These are phyloP conservation scores for Fusarium keratoplasticum DNA, from an alignment of 2,329 filamentous ascomycete genomes.

Conservation along the genomic window DNA sequence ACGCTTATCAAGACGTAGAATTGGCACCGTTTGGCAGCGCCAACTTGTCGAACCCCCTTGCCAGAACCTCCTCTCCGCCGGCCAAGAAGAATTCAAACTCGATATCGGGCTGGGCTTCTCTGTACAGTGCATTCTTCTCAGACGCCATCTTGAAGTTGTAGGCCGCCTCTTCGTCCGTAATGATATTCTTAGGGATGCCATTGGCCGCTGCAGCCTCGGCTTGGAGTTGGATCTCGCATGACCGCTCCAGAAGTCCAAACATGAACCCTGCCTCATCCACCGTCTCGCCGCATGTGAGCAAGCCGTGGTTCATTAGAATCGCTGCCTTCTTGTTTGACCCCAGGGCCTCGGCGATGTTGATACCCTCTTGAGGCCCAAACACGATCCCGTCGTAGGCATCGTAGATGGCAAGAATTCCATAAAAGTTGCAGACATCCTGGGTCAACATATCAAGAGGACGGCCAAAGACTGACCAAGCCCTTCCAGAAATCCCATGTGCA, in stretches of 20 bases:
- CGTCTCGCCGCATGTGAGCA: conserved; percentile 76
- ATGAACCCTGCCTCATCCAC: conserved; percentile 80
- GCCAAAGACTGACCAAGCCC: not conserved
- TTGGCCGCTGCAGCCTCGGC: not conserved
- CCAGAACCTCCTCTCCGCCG: not conserved
- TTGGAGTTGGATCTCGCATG: not conserved
- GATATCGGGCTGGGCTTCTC: not conserved
- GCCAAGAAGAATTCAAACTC: not conserved
- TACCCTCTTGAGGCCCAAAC: conserved; percentile 72
- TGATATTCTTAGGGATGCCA: not conserved
- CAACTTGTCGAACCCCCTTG: not conserved
- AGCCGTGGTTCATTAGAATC: conserved; percentile 78
- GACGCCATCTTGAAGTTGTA: not conserved
- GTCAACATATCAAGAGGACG: not conserved
- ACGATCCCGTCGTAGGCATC: conserved; percentile 55
- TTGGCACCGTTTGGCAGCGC: not conserved
- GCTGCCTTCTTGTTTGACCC: conserved; percentile 68
- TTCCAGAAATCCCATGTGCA: conserved; percentile 57
- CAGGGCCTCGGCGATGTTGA: conserved; percentile 70
- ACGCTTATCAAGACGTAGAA: not conserved
- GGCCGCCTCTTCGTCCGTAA: not conserved
- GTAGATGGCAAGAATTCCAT: not conserved
- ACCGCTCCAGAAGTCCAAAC: conserved; percentile 6
- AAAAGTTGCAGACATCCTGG: not conserved
- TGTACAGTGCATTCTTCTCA: not conserved